Evolutionary conservation across 495 filamentous ascomycete genomes (phyloP).

Genomic region (Aspergillus incahuasiensis): DNA sequence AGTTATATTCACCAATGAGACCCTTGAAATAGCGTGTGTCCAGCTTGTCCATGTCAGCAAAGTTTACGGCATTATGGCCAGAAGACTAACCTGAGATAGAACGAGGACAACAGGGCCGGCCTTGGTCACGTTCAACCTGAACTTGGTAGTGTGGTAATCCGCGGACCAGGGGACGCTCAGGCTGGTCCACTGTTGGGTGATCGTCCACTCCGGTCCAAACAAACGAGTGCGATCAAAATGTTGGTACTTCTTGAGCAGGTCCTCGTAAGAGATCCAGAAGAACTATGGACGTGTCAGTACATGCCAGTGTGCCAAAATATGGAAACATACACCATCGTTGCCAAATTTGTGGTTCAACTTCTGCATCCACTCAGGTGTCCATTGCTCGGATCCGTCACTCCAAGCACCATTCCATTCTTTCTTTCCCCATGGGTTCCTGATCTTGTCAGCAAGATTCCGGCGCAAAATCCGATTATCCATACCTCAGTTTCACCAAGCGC

Average conservation of each 20-base stretch:
- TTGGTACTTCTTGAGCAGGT: slow-evolving; percentile 78
- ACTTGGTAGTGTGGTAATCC: slow-evolving; percentile 82
- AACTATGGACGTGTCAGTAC: slow-evolving; percentile 27
- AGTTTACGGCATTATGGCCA: too few relatives aligned
- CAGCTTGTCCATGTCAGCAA: slow-evolving; percentile 37
- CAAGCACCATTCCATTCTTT: slow-evolving; percentile 79
- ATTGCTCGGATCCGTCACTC: slow-evolving; percentile 88
- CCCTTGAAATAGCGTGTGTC: slow-evolving; percentile 84
- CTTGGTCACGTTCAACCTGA: slow-evolving; percentile 63
- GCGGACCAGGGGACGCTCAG: slow-evolving; percentile 80
- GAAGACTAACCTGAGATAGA: slow-evolving; percentile 56
- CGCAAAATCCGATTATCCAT: background rate
- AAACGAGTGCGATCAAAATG: slow-evolving; percentile 84
- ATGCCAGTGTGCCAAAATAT: background rate
- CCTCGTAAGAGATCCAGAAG: slow-evolving; percentile 72
- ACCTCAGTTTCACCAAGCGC: slow-evolving; percentile 67
- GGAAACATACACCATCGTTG: slow-evolving; percentile 64
- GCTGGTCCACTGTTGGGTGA: slow-evolving; percentile 80
- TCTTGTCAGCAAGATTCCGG: slow-evolving; percentile 12
- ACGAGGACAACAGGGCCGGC: slow-evolving; percentile 70
- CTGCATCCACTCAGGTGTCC: slow-evolving; percentile 83
- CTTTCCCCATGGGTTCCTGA: slow-evolving; percentile 80
- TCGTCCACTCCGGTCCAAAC: slow-evolving; percentile 77
- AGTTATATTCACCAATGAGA: slow-evolving; percentile 75
- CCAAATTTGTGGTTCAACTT: slow-evolving; percentile 79